Conservation (phyloP, 805 yeast genomes). For the Barnettozyma populi region DNA sequence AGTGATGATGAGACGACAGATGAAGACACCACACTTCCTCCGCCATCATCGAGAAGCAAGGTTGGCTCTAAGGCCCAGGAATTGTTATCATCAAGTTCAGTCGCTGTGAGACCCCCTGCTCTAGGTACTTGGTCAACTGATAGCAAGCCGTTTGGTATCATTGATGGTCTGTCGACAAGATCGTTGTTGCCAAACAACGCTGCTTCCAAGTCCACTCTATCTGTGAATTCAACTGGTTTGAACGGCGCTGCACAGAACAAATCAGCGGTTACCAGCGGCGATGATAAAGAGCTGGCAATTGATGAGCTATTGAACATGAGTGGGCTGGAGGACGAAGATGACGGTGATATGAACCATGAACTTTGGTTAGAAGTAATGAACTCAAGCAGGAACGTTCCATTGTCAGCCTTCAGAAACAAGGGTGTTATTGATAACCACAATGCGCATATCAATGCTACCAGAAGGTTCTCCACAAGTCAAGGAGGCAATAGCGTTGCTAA, state of each 20-base stretch:
- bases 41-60: slow-evolving; percentile 49
- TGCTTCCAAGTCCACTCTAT: neutral
- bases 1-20: slow-evolving; percentile 89
- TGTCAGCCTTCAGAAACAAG: slow-evolving; percentile 88
- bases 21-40: slow-evolving; percentile 81
- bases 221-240: neutral
- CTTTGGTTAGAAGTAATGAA: slow-evolving; percentile 29
- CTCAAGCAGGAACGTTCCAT: slow-evolving; percentile 57
- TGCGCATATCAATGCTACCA: slow-evolving; percentile 24
- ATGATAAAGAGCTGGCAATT: slow-evolving; percentile 40
- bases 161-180: slow-evolving; percentile 90
- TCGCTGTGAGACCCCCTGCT: slow-evolving; percentile 85
- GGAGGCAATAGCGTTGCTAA: neutral
- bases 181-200: slow-evolving; percentile 50
- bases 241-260: slow-evolving; percentile 5
- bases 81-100: slow-evolving; percentile 79
- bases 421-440: slow-evolving; percentile 37
- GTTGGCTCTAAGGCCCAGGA: slow-evolving; percentile 84
- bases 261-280: slow-evolving; percentile 13
- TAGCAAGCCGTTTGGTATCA: slow-evolving; percentile 84
- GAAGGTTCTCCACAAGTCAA: slow-evolving; percentile 17
- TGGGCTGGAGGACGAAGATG: slow-evolving; percentile 73
- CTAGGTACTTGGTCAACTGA: slow-evolving; percentile 89
- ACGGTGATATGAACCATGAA: slow-evolving; percentile 34
- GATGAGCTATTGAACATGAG: slow-evolving; percentile 87